Conservation (phyloP, 148 eudicot species). For the Amaranthus cruentus region DNA sequence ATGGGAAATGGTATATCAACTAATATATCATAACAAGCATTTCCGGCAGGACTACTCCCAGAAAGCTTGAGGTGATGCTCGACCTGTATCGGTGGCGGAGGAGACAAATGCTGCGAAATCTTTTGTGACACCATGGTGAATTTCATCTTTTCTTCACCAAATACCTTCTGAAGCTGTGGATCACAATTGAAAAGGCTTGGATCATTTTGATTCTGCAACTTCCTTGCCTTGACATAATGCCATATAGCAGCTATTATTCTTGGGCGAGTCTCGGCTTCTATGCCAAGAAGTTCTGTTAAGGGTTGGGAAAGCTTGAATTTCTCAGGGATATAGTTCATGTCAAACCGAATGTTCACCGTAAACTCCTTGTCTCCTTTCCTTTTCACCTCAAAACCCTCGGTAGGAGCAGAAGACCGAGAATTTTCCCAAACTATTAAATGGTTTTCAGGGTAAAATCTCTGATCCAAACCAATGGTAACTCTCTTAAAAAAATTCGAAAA, state of each 20-base stretch:
- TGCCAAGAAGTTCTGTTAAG: conserved; percentile 77
- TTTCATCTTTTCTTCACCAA: conserved; percentile 78
- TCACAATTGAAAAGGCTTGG: conserved; percentile 86
- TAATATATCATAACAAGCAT: conserved; percentile 82
- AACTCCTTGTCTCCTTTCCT: conserved; percentile 89
- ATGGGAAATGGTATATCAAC: conserved; percentile 90
- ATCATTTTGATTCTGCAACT: conserved; percentile 72
- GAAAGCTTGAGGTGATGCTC: conserved; percentile 84
- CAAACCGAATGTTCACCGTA: conserved; percentile 58
- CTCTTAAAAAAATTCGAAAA: conserved; percentile 84
- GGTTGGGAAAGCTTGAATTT: conserved; percentile 83
- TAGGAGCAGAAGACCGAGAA: conserved; percentile 72
- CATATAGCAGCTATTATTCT: conserved; percentile 83
- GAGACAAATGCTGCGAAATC: conserved; percentile 65
- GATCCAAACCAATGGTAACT: conserved; percentile 73
- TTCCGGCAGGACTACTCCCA: conserved; percentile 71
- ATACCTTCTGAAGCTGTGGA: conserved; percentile 74
- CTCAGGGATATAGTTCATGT: conserved; percentile 80
- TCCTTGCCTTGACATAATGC: conserved; percentile 95
- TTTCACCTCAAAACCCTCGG: conserved; percentile 93
- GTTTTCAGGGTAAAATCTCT: conserved; percentile 80
- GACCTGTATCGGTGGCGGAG: conserved; percentile 83
- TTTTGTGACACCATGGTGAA: conserved; percentile 79
- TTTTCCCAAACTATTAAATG: conserved; percentile 85
- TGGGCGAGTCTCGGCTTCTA: conserved; percentile 92